A percentile compares a stretch with the other conserved stretches of the same genome.
Evolutionary conservation across 2,329 filamentous ascomycete genomes (phyloP).

Genomic region (Kalmusia sp.): DNA sequence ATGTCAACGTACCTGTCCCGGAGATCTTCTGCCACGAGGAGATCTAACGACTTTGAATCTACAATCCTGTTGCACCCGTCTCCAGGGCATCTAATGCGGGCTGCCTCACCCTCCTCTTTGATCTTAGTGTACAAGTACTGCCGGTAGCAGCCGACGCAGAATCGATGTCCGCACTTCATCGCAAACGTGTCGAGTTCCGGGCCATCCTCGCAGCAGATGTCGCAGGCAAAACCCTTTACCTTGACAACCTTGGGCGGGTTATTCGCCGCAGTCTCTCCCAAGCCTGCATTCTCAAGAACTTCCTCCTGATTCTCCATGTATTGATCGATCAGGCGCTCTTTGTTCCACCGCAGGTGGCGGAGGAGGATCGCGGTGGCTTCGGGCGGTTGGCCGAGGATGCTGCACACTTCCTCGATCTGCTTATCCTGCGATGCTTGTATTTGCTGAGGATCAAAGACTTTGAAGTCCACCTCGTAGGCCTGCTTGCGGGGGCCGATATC

Average conservation of each 20-base stretch:
- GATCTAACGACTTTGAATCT: constrained; percentile 83
- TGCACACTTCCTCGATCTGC: constrained; percentile 88
- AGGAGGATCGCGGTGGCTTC: constrained; percentile 92
- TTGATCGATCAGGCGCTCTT: constrained; percentile 90
- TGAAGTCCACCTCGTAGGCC: constrained; percentile 84
- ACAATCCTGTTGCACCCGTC: constrained; percentile 89
- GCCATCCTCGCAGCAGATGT: constrained; percentile 95
- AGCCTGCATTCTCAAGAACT: constrained; percentile 82
- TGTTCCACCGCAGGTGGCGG: constrained; percentile 92
- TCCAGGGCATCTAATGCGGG: constrained; percentile 90
- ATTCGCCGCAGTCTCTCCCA: constrained; percentile 62
- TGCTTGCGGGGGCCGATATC: constrained; percentile 77
- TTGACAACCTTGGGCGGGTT: constrained; percentile 71
- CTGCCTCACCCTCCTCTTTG: constrained; percentile 91
- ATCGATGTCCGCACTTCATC: constrained; percentile 93
- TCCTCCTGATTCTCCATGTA: constrained; percentile 91
- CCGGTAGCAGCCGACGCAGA: constrained; percentile 89
- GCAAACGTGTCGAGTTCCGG: constrained; percentile 81
- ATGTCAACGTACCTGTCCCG: constrained; percentile 58
- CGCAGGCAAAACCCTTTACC: constrained; percentile 82
- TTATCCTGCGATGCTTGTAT: constrained; percentile 86
- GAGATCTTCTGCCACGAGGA: constrained; percentile 69
- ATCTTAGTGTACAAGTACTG: constrained; percentile 95
- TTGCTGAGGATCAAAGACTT: constrained; percentile 78
- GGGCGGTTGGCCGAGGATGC: constrained; percentile 85